Conservation (phyloP, 805 yeast genomes). For the Suhomyces sp. region DNA sequence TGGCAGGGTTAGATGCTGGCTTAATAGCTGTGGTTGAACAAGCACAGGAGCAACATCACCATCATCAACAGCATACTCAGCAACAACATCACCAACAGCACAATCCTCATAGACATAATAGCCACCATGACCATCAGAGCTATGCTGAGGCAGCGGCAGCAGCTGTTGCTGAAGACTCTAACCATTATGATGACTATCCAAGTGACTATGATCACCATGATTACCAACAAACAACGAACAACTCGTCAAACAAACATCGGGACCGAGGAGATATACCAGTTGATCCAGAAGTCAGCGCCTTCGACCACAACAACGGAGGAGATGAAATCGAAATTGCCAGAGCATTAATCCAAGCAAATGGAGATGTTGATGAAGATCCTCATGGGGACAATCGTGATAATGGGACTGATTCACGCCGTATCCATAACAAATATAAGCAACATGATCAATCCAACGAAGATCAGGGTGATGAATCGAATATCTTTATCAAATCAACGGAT, state of each 20-base stretch:
- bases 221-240: conserved; percentile 7
- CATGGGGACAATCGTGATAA: conserved; percentile 4
- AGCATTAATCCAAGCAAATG: conserved; percentile 62
- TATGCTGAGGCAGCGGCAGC: conserved; percentile 39
- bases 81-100: conserved; percentile 5
- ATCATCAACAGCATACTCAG: conserved; percentile 10
- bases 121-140: conserved; percentile 14
- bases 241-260: conserved; percentile 11
- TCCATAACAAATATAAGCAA: conserved; percentile 3
- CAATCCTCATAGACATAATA: conserved; percentile 6
- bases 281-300: conserved; percentile 58
- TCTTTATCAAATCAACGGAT: conserved; percentile 6
- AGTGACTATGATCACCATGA: conserved; percentile 14
- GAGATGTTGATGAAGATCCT: conserved; percentile 27
- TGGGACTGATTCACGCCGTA: no score
- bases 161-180: conserved; percentile 23
- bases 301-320: conserved; percentile 37
- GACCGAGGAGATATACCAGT: conserved; percentile 43
- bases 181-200: conserved; percentile 16
- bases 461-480: conserved; percentile 5
- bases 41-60: conserved; percentile 44
- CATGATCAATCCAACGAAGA: not conserved
- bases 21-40: conserved; percentile 62
- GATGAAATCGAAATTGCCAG: conserved; percentile 66
- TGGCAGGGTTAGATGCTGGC: conserved; percentile 44